These are phyloP conservation scores for Solanum pinnatisectum DNA, from an alignment of 257 asterid species.

Conservation along the genomic window DNA sequence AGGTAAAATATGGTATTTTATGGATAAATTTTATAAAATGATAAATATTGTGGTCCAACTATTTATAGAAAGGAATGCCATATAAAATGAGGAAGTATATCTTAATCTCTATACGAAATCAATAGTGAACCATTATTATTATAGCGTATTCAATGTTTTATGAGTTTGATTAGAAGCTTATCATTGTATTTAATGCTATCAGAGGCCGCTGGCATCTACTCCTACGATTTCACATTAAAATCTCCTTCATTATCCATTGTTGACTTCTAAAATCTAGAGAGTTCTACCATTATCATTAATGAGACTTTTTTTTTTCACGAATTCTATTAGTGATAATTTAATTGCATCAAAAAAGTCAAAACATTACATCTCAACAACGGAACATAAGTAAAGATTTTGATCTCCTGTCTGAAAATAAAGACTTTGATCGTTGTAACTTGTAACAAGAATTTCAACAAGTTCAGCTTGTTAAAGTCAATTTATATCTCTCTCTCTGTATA, in stretches of 20 bases:
- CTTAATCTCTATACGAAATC: too few species aligned
- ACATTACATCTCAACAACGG: background rate
- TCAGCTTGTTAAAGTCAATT: background rate
- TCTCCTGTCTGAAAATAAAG: background rate
- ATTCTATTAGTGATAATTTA: background rate
- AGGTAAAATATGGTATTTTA: too few species aligned
- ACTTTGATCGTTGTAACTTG: background rate
- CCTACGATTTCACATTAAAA: background rate
- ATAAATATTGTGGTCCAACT: too few species aligned
- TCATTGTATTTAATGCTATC: background rate
- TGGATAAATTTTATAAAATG: too few species aligned
- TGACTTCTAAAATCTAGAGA: background rate
- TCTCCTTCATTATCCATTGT: background rate
- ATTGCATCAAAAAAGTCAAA: background rate
- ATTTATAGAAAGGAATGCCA: too few species aligned
- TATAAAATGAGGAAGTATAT: too few species aligned
- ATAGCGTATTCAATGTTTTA: background rate
- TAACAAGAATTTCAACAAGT: background rate
- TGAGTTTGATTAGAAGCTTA: background rate
- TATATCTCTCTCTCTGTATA: too few species aligned
- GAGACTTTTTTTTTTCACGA: too few species aligned
- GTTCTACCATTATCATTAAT: background rate
- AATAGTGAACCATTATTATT: too few species aligned
- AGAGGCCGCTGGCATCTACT: background rate
- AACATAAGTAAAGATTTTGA: background rate